A percentile compares a stretch with the other conserved stretches of the same genome.
phyloP scores from a whole-genome alignment of 257 asterid species.

The Ligustrum vulgare region DNA sequence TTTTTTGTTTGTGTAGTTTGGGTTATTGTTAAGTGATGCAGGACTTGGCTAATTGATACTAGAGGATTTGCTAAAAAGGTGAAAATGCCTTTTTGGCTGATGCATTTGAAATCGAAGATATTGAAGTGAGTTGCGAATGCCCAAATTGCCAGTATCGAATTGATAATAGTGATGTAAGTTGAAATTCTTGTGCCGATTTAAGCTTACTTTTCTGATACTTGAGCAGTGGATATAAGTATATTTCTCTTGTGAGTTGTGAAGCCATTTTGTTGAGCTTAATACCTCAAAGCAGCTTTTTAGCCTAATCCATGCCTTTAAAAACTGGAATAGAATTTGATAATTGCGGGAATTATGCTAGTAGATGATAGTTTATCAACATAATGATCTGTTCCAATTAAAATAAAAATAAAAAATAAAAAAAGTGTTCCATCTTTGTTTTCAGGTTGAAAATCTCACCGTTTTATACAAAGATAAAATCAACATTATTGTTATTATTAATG shows the following conservation, averaged over 20 bases:
- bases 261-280: neutral
- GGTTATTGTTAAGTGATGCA: conserved; percentile 27
- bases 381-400: neutral
- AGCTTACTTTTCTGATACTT: neutral
- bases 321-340: neutral
- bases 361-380: neutral
- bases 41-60: conserved; percentile 73
- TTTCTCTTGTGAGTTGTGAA: neutral
- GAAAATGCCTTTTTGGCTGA: conserved; percentile 59
- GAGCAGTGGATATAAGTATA: neutral
- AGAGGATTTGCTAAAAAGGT: conserved; percentile 76
- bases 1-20: neutral
- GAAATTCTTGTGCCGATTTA: neutral
- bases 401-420: neutral
- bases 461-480: too few relatives aligned
- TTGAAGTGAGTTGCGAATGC: conserved; percentile 66
- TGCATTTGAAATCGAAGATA: conserved; percentile 55
- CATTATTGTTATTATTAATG: too few relatives aligned
- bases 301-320: neutral
- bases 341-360: neutral
- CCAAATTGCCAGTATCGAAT: conserved; percentile 61
- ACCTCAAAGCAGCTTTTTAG: neutral
- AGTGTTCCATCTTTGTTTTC: neutral
- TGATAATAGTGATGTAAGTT: conserved; percentile 74
- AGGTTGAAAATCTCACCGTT: too few relatives aligned